These are phyloP conservation scores for Lactarius vividus DNA, from an alignment of 768 basidiomycete species.

Conservation along the genomic window DNA sequence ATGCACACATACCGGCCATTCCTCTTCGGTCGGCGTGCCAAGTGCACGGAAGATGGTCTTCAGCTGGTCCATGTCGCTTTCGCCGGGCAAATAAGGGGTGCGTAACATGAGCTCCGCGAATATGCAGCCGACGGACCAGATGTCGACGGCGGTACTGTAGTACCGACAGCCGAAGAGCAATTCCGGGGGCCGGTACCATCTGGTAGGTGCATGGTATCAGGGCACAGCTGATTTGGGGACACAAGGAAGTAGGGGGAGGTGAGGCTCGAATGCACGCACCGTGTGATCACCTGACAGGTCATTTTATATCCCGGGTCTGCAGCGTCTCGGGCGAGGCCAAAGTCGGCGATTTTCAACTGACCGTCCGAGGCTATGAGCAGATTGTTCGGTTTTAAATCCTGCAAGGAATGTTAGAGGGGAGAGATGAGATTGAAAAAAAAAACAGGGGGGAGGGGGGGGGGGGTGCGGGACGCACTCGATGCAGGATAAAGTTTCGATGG, in stretches of 20 bases:
- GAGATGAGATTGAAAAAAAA: too few relatives aligned
- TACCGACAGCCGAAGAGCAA: constrained; percentile 87
- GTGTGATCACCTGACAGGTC: constrained; percentile 97
- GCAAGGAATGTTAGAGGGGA: constrained; percentile 2
- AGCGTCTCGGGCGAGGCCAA: constrained; percentile 95
- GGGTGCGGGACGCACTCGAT: constrained; percentile 61
- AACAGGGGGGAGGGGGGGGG: not conserved
- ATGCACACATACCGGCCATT: constrained; percentile 79
- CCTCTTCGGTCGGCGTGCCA: constrained; percentile 93
- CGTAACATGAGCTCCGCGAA: constrained; percentile 97
- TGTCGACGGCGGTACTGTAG: constrained; percentile 89
- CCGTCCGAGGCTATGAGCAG: constrained; percentile 89
- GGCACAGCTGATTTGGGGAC: not conserved
- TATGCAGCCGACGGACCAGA: constrained; percentile 98
- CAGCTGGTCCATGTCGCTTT: constrained; percentile 95
- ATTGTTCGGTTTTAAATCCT: constrained; percentile 99
- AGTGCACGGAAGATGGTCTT: constrained; percentile 93
- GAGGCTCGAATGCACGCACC: constrained; percentile 48
- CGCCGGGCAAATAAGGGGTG: constrained; percentile 92
- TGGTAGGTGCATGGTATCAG: constrained; percentile 34
- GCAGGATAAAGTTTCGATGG: constrained; percentile 90
- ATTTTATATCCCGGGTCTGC: constrained; percentile 94
- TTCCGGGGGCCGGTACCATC: constrained; percentile 98
- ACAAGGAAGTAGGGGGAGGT: not conserved
- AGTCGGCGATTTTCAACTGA: constrained; percentile 95